Conservation (phyloP, 164 flowering plant genomes). For the Malania oleifera region DNA sequence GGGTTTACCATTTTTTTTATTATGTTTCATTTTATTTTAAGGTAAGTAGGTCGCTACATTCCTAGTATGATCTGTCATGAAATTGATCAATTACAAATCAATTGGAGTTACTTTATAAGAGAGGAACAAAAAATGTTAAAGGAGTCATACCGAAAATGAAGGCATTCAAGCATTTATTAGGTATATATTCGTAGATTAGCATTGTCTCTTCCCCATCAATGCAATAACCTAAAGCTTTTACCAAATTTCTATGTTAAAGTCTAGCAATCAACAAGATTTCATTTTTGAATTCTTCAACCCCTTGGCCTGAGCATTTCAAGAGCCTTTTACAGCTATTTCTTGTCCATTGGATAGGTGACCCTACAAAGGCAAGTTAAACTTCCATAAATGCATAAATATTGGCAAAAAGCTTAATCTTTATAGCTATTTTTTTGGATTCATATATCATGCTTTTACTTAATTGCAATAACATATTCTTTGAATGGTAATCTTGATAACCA, state of each 20-base stretch:
- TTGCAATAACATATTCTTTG: too few relatives aligned
- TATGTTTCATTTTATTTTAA: too few relatives aligned
- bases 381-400: too few relatives aligned
- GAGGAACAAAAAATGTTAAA: neutral
- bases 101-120: too few relatives aligned
- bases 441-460: too few relatives aligned
- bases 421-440: too few relatives aligned
- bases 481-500: too few relatives aligned
- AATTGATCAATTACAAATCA: neutral
- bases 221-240: conserved; percentile 31
- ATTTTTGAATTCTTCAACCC: conserved; percentile 32
- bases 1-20: too few relatives aligned
- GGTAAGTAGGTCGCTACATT: too few relatives aligned
- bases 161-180: conserved; percentile 27
- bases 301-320: conserved; percentile 33
- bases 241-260: conserved; percentile 43
- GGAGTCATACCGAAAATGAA: conserved; percentile 25
- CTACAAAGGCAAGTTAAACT: conserved; percentile 5
- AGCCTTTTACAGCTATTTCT: conserved; percentile 40
- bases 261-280: conserved; percentile 34
- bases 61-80: conserved; percentile 16
- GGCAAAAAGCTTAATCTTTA: too few relatives aligned
- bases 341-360: conserved; percentile 28
- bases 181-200: conserved; percentile 38
- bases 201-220: conserved; percentile 26